A percentile compares a stretch with the other conserved stretches of the same genome.
Evolutionary conservation across 148 eudicot species (phyloP).

Genomic region (Salicornia ramosissima): DNA sequence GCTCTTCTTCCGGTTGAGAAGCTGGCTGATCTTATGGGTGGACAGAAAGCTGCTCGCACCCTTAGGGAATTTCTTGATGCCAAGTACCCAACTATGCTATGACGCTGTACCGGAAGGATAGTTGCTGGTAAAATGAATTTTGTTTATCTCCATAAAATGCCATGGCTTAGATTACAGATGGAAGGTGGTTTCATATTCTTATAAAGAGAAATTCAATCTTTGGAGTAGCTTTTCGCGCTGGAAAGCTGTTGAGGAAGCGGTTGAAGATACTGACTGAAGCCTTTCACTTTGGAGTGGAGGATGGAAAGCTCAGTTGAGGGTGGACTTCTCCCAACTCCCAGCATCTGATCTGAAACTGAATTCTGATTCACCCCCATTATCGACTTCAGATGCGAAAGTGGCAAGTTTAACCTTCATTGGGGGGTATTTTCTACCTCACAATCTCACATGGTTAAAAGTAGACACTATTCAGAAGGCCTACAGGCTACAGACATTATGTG

Average conservation of each 20-base stretch:
- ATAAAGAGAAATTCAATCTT: too few relatives aligned
- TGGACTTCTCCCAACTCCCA: neutral
- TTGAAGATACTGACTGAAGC: neutral
- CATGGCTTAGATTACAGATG: too few relatives aligned
- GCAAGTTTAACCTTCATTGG: too few relatives aligned
- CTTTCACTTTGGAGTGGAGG: neutral
- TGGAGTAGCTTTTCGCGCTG: neutral
- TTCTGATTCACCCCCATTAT: too few relatives aligned
- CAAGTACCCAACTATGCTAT: conserved; percentile 87
- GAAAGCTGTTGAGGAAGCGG: neutral
- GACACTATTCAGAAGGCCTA: too few relatives aligned
- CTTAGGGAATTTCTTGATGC: conserved; percentile 97
- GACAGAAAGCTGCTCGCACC: conserved; percentile 82
- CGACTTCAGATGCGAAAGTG: too few relatives aligned
- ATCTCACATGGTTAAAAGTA: too few relatives aligned
- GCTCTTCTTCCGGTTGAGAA: conserved; percentile 78
- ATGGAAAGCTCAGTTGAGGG: neutral
- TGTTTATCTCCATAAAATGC: neutral
- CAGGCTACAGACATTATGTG: too few relatives aligned
- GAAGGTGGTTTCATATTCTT: neutral
- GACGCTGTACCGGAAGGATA: neutral
- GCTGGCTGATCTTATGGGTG: conserved; percentile 85
- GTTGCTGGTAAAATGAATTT: neutral
- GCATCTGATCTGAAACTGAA: neutral
- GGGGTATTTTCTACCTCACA: too few relatives aligned